Evolutionary conservation across 1,139 yeast species (phyloP).

Genomic region (Scheffersomyces lignicola): DNA sequence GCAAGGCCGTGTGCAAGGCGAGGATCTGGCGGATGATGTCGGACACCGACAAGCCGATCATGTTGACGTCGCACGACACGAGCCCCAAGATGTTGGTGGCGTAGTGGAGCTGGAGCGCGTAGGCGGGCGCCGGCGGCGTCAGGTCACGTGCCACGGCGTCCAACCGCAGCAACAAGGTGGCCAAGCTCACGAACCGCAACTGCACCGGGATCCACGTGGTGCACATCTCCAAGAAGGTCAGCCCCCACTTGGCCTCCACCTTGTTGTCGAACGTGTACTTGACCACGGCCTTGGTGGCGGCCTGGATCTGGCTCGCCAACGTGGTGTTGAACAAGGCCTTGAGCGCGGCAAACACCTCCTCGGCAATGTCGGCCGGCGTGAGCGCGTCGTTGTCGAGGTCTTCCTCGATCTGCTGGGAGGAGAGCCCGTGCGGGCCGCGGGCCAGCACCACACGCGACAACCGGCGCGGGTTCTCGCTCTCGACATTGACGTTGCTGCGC

Average conservation of each 20-base stretch:
- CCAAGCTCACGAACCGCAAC: constrained; percentile 68
- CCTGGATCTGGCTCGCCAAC: constrained; percentile 47
- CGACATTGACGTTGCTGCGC: constrained; percentile 25
- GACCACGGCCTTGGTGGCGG: constrained; percentile 47
- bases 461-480: constrained; percentile 20
- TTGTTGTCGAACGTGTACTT: constrained; percentile 27
- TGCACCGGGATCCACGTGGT: constrained; percentile 88
- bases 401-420: constrained; percentile 21
- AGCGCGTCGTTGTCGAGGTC: constrained; percentile 33
- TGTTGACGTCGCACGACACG: constrained; percentile 74
- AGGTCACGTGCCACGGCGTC: constrained; percentile 19
- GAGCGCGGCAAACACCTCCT: constrained; percentile 45
- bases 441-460: constrained; percentile 29
- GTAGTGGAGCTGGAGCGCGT: constrained; percentile 45
- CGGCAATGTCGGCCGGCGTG: constrained; percentile 26
- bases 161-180: constrained; percentile 39
- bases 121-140: constrained; percentile 22
- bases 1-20: constrained; percentile 53
- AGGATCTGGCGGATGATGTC: constrained; percentile 72
- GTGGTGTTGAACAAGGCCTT: constrained; percentile 51
- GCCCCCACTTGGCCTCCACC: constrained; percentile 48
- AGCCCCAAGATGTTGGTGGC: constrained; percentile 63
- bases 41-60: constrained; percentile 87
- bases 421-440: constrained; percentile 13
- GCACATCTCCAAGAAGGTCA: constrained; percentile 59